Evolutionary conservation across 2,329 filamentous ascomycete species (phyloP), one percentile per base, ranked within the genome.

Genomic region (Macrophomina tecta): DNA sequence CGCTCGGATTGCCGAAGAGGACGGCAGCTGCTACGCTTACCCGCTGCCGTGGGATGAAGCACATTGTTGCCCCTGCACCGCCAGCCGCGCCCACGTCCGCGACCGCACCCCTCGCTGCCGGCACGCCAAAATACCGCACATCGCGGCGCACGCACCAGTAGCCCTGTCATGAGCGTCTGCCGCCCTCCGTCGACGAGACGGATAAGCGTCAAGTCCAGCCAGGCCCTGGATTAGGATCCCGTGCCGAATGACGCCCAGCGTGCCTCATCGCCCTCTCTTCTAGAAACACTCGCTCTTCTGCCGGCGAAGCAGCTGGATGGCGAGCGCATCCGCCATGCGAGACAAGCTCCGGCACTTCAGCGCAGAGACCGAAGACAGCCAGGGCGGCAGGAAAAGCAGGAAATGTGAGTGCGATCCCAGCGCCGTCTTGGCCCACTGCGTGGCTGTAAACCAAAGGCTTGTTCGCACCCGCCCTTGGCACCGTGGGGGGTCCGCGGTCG

Each of bases 401-500:
- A 30, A 60, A 18, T 30, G 8, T 16, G 53, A 6, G 34, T 40
- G 16, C 52, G 52, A 56, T 56, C 52, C 9, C 7, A 23, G 34
- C n/a, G n/a, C 34, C n/a, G 32, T 14, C 55, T 60, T 60, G 55
- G 55, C 55, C 30, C 28, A 28, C 55, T 14, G 5, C 38, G 49
- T 34, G 49, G 49, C 49, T 52, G 49, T 34, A 53, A 34, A 34
- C 7, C n/a, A 62, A 36, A 62, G 58, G 58, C 58, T 62, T 62
- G 28, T 62, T 48, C 42, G n/a, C 42, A 28, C 11, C 18, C 30
- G 42, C 18, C 12, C 58, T 62, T 62, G 58, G 58, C 38, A 56
- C 58, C 58, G 58, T 62, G 42, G 58, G 42, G 42, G 34, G 8
- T 28, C 30, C 11, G 18, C 55, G 14, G 38, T 11, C 23, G 55